Evolutionary conservation across 139 green algal species (phyloP).

Genomic region (Trebouxia sp.): DNA sequence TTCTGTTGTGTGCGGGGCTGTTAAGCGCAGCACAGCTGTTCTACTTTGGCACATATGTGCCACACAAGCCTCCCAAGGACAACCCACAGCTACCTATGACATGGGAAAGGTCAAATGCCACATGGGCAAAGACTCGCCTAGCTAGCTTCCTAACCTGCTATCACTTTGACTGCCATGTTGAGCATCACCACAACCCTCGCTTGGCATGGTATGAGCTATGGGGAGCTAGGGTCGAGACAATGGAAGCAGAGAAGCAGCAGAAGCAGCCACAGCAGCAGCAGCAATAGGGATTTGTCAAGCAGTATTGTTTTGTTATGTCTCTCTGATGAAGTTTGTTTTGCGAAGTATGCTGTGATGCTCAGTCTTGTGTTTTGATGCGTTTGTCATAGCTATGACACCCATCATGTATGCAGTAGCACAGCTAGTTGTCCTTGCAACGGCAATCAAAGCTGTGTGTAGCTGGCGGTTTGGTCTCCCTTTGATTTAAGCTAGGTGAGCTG

Average conservation of each 20-base stretch:
- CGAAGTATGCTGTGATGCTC: not conserved
- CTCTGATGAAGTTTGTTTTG: not conserved
- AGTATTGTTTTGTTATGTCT: no score
- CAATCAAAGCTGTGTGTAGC: not conserved
- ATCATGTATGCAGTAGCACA: constrained; percentile 13
- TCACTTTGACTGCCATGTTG: constrained; percentile 21
- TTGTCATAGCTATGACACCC: constrained; percentile 9
- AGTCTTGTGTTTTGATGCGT: not conserved
- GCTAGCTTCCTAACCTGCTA: constrained; percentile 12
- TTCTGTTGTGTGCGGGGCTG: constrained; percentile 3
- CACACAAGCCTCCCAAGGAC: not conserved
- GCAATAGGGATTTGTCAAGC: no score
- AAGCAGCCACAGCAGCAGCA: not conserved
- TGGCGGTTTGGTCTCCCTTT: not conserved
- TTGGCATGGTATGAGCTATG: constrained; percentile 15
- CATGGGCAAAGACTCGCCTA: constrained; percentile 4
- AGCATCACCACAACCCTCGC: not conserved
- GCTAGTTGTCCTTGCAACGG: no score
- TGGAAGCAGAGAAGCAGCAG: not conserved
- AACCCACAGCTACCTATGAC: constrained; percentile 6
- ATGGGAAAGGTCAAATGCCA: constrained; percentile 7
- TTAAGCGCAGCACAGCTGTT: constrained; percentile 8
- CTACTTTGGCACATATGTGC: constrained; percentile 23
- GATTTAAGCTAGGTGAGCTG: no score
- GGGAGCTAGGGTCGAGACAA: not conserved